A percentile compares a stretch with the other conserved stretches of the same genome.
phyloP scores from a whole-genome alignment of 2,329 filamentous ascomycete genomes.

The Xylaria arbuscula region DNA sequence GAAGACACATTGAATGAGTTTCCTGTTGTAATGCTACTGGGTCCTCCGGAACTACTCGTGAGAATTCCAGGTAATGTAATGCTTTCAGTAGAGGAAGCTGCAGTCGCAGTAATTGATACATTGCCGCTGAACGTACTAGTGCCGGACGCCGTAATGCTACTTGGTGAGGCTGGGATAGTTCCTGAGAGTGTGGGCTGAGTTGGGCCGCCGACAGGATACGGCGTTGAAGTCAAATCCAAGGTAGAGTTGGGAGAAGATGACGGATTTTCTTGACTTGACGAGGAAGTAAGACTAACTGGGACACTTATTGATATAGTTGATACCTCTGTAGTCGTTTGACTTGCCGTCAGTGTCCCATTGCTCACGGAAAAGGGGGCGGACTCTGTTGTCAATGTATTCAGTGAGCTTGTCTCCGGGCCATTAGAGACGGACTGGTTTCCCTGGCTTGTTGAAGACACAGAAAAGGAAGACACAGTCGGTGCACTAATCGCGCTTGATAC shows the following conservation, averaged over 20 bases:
- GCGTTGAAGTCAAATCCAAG: neutral
- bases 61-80: constrained; percentile 11
- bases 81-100: constrained; percentile 5
- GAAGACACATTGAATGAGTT: constrained; percentile 1
- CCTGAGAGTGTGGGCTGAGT: constrained; percentile 10
- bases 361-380: constrained; percentile 21
- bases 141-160: constrained; percentile 4
- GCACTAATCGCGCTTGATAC: neutral
- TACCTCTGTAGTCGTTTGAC: constrained; percentile 18
- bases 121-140: neutral
- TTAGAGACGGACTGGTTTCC: constrained; percentile 13
- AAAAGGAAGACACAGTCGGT: neutral
- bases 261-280: constrained; percentile 10
- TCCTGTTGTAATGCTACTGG: constrained; percentile 5
- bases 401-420: neutral
- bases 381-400: constrained; percentile 2
- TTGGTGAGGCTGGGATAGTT: constrained; percentile 8
- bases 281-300: neutral
- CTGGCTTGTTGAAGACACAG: neutral
- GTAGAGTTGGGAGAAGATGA: neutral
- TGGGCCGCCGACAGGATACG: constrained; percentile 18
- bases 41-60: constrained; percentile 11
- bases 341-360: constrained; percentile 23
- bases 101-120: constrained; percentile 12
- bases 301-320: constrained; percentile 18